phyloP scores from a whole-genome alignment of 805 yeast species.

The Nematodospora valgi region DNA sequence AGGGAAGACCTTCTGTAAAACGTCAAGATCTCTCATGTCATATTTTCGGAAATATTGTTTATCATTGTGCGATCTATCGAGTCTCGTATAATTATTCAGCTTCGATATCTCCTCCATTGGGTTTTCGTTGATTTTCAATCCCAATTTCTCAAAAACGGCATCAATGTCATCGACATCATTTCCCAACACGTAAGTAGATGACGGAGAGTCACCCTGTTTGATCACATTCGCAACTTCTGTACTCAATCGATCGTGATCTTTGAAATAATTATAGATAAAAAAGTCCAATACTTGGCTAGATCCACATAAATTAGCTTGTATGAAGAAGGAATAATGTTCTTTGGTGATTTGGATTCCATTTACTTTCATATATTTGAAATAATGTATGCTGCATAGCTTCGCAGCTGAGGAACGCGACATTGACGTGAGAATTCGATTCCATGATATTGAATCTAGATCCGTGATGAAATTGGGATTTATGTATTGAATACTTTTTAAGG shows the following conservation, averaged over 20 bases:
- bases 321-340: conserved; percentile 18
- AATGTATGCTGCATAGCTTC: conserved; percentile 21
- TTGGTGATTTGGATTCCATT: conserved; percentile 10
- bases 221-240: not conserved
- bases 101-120: conserved; percentile 16
- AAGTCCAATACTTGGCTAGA: conserved; percentile 19
- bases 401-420: conserved; percentile 25
- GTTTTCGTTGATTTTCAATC: not conserved
- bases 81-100: conserved; percentile 8
- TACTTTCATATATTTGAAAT: conserved; percentile 20
- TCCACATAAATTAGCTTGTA: conserved; percentile 23
- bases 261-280: conserved; percentile 20
- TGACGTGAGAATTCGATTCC: conserved; percentile 24
- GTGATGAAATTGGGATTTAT: conserved; percentile 12
- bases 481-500: conserved; percentile 15
- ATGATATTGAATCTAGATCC: conserved; percentile 28
- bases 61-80: too few relatives aligned
- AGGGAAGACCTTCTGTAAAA: too few relatives aligned
- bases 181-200: not conserved
- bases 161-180: conserved; percentile 7
- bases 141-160: too few relatives aligned
- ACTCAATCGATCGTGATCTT: conserved; percentile 11
- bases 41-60: too few relatives aligned
- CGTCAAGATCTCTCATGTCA: too few relatives aligned
- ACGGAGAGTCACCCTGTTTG: not conserved